Base-by-base conservation (phyloP, 2,329 filamentous ascomycete genomes). In the Pseudopyrenochaeta lycopersici region DNA sequence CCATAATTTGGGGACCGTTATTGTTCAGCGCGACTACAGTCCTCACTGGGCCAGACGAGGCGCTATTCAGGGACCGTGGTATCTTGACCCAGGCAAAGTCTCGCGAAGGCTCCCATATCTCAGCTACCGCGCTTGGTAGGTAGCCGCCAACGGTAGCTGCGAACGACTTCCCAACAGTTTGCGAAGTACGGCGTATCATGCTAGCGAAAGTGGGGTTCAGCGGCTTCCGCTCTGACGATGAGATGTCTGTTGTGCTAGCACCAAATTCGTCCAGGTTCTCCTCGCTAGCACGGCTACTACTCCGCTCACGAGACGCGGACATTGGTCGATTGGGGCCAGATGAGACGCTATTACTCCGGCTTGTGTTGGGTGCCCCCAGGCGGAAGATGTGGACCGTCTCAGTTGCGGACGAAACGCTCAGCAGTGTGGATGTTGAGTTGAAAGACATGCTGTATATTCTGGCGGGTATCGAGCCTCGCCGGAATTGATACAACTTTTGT, bases 401-500 rank as follows among this genome's bases (percentile, higher is more conserved):
- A 0, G 93, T 96, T 1, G 92, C 93, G 2, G 94, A 98, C 4
- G 95, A 98, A 35, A 99, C 93, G 70, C 93, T 97, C 31, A 99
- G 85, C 10, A 99, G 82, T 1, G 93, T 97, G 2, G 93, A 96
- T 54, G 90, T 92, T 44, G 92, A 88, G 76, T 99, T 99, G 79
- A 99, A 99, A 1, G 93, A 96, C 92, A 99, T 97, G 85, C 92
- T 96, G 79, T 93, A 97, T 65, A 99, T 99, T 35, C 91, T 90
- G 1, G 93, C 93, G 0, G 95, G 95, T 76, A 97, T 97, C 2
- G 94, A 97, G 38, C 95, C 95, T 60, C 95, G 88, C 54, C 95
- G 87, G 78, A 99, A 99, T 73, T 99, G 94, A 75, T 93, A 98
- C 15, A 99, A 84, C 76, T 98, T 99, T 69, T 94, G 89, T 10